Evolutionary conservation across 371 early-diverging fungal species (phyloP), one percentile per base, ranked within the genome.

Genomic region (Mortierella sp.): DNA sequence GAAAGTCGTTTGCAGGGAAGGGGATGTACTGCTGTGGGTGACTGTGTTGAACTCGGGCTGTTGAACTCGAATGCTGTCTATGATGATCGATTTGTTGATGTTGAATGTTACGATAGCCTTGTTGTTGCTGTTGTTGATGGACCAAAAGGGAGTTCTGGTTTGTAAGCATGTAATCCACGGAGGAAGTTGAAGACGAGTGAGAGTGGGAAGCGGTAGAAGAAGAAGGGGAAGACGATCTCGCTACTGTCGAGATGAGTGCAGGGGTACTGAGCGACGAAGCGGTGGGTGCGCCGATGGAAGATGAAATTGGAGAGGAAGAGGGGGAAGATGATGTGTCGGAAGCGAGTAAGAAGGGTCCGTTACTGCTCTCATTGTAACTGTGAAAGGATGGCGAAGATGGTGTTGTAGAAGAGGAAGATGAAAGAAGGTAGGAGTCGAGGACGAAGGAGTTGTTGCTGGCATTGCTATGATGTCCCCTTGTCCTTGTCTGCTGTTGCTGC

Each of bases 151-250:
- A 80, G 57, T 71, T 71, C 21, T 80, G 84, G 60, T 75, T 75
- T 54, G 84, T 70, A 54, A 84, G 28, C 74, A 70, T 42, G 73
- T 72, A 80, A 16, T 78, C 73, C 75, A 80, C 72, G 52, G 76
- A 28, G 10, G 79, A 63, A 63, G 63, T 63, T 34, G 63, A 57
- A 26, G 58, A 57, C 26, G 52, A 24, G 16, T 11, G 50, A 50
- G 50, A 50, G 14, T 50, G 50, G 55, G 68, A 75, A 3, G 73
- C 11, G 42, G 42, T 38, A 16, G 82, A 31, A 21, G 79, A 34
- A 16, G 82, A 31, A 21, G 79, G 34, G 28, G 70, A 38, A 2
- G 84, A 65, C 73, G 80, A 76, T 79, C 79, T 79, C 31, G 73
- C 28, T 68, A 72, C 75, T 57, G 84, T 63, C 38, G 80, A 72